phyloP scores from a whole-genome alignment of 2,329 filamentous ascomycete genomes.

The Colletotrichum trifolii region DNA sequence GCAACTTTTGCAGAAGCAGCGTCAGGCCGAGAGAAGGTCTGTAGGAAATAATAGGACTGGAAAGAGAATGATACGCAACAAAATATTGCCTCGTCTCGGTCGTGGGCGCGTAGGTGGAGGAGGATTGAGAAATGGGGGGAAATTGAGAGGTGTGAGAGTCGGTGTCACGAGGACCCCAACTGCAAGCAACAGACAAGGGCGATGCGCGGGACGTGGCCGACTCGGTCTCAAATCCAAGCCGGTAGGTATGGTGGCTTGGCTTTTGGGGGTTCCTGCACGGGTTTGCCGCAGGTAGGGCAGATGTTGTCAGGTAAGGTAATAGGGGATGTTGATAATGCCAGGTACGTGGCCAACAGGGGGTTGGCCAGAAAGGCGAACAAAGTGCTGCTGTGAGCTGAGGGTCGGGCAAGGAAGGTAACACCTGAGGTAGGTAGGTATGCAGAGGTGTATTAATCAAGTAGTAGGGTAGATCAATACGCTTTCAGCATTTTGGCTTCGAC shows the following conservation, averaged over 20 bases:
- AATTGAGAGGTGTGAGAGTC: slow-evolving; percentile 25
- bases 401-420: too few relatives aligned
- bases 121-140: slow-evolving; percentile 32
- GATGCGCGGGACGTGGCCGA: slow-evolving; percentile 29
- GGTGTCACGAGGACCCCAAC: slow-evolving; percentile 31
- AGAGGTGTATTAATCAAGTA: too few relatives aligned
- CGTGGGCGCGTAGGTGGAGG: slow-evolving; percentile 11
- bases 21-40: too few relatives aligned
- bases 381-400: too few relatives aligned
- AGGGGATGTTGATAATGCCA: slow-evolving; percentile 7
- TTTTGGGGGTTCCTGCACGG: slow-evolving; percentile 5
- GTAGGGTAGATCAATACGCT: too few relatives aligned
- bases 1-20: not conserved
- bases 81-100: slow-evolving; percentile 12
- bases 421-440: too few relatives aligned
- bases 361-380: too few relatives aligned
- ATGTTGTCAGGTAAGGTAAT: not conserved
- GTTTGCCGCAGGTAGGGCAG: not conserved
- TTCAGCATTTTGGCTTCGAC: too few relatives aligned
- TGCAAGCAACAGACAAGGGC: slow-evolving; percentile 31
- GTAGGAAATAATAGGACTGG: not conserved
- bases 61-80: not conserved
- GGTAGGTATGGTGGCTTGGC: not conserved
- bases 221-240: slow-evolving; percentile 26
- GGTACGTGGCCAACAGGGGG: too few relatives aligned